phyloP scores from a whole-genome alignment of 495 filamentous ascomycete species.

The Aspergillus cristatus region DNA sequence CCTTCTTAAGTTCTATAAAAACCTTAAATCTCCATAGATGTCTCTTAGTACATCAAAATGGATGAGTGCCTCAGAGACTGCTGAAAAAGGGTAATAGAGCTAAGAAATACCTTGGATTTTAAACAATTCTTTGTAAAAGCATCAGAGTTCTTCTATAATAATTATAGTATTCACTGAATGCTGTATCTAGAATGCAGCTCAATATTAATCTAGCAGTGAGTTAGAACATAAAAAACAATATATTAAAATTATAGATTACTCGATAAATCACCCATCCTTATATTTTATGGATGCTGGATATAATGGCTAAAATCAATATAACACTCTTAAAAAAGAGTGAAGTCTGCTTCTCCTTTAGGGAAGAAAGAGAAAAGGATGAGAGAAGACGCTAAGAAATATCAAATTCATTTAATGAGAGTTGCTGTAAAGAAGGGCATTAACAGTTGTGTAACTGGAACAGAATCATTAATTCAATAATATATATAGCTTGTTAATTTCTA shows the following conservation, averaged over 20 bases:
- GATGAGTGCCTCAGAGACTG: not conserved
- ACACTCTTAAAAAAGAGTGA: too few species aligned
- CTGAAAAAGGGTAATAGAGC: not conserved
- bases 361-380: too few species aligned
- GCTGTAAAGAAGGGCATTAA: too few species aligned
- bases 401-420: too few species aligned
- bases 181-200: not conserved
- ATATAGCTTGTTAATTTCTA: not conserved
- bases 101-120: not conserved
- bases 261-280: not conserved
- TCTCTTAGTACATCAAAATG: not conserved
- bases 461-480: not conserved
- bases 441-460: too few species aligned
- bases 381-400: too few species aligned
- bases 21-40: not conserved
- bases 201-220: not conserved
- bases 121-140: not conserved
- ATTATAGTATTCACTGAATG: conserved; percentile 2
- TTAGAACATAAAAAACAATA: not conserved
- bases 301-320: too few species aligned
- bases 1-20: not conserved
- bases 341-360: too few species aligned
- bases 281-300: not conserved
- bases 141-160: not conserved
- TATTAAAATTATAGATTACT: not conserved